A percentile compares a stretch with the other conserved stretches of the same genome.
These are phyloP conservation scores for Vanilla planifolia DNA, from an alignment of 106 monocot species.

Conservation along the genomic window DNA sequence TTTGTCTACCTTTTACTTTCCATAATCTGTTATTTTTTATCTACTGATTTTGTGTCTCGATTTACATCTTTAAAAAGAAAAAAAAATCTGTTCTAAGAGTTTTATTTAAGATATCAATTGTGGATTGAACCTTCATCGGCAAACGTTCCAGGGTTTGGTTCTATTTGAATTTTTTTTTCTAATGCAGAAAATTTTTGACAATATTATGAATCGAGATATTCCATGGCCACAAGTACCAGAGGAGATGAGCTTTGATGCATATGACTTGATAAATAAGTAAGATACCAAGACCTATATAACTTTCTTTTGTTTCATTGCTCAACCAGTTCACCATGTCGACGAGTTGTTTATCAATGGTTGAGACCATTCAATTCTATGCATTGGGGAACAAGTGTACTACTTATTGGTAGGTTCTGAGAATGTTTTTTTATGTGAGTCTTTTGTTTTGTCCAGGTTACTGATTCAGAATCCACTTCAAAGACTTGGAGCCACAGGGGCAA, in stretches of 20 bases:
- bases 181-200: constrained; percentile 97
- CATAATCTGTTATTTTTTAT: no score
- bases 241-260: constrained; percentile 75
- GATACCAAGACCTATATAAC: constrained; percentile 42
- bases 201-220: constrained; percentile 97
- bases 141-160: no score
- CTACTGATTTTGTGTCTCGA: no score
- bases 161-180: no score
- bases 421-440: background rate
- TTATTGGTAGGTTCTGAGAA: background rate
- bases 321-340: background rate
- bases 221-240: constrained; percentile 84
- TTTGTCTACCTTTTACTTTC: no score
- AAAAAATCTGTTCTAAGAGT: no score
- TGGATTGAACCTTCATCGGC: no score
- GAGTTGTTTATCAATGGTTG: background rate
- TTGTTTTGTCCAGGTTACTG: constrained; percentile 48
- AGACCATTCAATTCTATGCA: background rate
- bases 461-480: constrained; percentile 83
- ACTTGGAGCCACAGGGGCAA: constrained; percentile 90
- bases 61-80: no score
- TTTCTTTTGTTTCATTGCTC: background rate
- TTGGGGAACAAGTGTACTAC: background rate
- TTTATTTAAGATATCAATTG: no score
- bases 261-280: constrained; percentile 92